Evolutionary conservation across 352 stramenopile species (phyloP), one percentile per base, ranked within the genome.

Genomic region (Pythium rishiriense): DNA sequence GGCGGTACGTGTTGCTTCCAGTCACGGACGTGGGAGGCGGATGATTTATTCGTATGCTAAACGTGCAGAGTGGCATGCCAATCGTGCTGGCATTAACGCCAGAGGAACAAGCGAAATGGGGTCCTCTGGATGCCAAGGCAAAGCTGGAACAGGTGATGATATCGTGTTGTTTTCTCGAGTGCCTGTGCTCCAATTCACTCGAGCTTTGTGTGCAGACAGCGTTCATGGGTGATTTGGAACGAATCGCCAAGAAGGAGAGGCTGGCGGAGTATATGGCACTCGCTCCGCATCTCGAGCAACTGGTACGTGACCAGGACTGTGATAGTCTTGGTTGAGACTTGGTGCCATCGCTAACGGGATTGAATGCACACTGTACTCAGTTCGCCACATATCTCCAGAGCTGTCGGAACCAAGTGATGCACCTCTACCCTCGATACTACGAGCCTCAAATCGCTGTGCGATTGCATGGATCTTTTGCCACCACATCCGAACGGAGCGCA

Each of bases 341-440:
- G 37, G 35, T 35, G 39, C 17, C 37, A 24, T 28, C 11, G n/a
- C 11, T 26, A 11, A 28, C 11, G 42, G 46, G 31, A 50, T 9
- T 17, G 26, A 9, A 22, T 54, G 19, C 31, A 4, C 21, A 10
- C 25, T 11, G 3, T 4, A 2, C 14, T 25, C 29, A 62, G 42
- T 54, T 47, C 9, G 28, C 45, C 25, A 17, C 28, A 1, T 54
- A 46, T 64, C 29, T 83, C n/a, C 62, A 69, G 11, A 70, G 74
- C 31, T 81, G 77, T 35, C 72, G 68, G 19, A 88, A 93, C 69
- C 76, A 90, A 51, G 73, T 85, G 29, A 77, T 77, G 54, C 81
- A 78, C 29, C 69, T 91, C 37, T 93, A 93, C 64, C 67, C 81
- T 21, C 72, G 74, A 12, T 86, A 79, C 57, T 93, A 86, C 62